Percentiles rank a stretch among this genome's conserved stretches.
Conservation (phyloP, 108 stramenopile genomes). For the Conticribra weissflogii region DNA sequence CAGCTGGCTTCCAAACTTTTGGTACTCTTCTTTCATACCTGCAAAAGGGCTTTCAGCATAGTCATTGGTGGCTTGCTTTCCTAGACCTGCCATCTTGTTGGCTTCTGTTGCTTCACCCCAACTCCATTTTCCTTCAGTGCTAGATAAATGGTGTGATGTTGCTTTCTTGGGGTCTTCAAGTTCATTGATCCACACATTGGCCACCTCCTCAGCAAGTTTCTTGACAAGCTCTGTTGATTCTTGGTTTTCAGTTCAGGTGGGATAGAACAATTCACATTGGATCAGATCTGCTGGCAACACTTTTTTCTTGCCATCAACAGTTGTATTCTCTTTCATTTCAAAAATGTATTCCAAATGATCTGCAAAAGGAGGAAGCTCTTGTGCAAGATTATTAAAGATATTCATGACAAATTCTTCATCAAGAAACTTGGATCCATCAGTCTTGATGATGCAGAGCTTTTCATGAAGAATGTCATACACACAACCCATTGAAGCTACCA, state of each 20-base stretch:
- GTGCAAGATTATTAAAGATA: constrained; percentile 1
- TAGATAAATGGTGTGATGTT: neutral
- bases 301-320: constrained; percentile 17
- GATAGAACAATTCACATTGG: constrained; percentile 23
- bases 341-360: constrained; percentile 10
- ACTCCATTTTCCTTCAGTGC: neutral
- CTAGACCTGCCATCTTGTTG: neutral
- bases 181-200: neutral
- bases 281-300: constrained; percentile 17
- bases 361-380: constrained; percentile 8
- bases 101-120: constrained; percentile 4
- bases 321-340: constrained; percentile 10
- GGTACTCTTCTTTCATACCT: neutral
- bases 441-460: neutral
- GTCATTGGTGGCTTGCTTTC: constrained; percentile 7
- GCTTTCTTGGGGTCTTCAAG: constrained; percentile 1
- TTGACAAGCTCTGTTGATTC: constrained; percentile 1
- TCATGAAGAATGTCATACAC: constrained; percentile 10
- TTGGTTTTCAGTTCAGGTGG: constrained; percentile 4
- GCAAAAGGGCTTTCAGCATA: constrained; percentile 9
- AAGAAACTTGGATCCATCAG: constrained; percentile 2
- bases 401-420: constrained; percentile 13
- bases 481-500: constrained; percentile 8
- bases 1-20: neutral
- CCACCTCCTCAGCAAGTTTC: constrained; percentile 3